phyloP scores from a whole-genome alignment of 2,329 filamentous ascomycete species.

The Penicillium sp. region DNA sequence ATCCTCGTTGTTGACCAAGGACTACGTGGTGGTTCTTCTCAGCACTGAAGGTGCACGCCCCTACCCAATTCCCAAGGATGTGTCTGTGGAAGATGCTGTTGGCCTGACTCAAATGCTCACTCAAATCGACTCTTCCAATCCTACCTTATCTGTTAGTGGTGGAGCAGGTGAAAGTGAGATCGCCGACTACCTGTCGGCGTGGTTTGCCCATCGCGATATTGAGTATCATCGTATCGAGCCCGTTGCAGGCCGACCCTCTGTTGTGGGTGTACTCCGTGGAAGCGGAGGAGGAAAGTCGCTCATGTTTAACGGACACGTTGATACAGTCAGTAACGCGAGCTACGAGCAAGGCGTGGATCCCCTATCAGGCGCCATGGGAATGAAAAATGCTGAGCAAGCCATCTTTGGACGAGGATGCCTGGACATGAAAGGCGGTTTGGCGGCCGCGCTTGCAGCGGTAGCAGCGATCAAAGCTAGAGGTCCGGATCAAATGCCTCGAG shows the following conservation, averaged over 20 bases:
- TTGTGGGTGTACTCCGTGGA: slow-evolving; percentile 52
- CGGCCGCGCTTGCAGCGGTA: slow-evolving; percentile 48
- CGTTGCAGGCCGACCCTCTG: slow-evolving; percentile 49
- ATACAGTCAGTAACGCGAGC: slow-evolving; percentile 52
- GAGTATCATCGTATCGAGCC: slow-evolving; percentile 54
- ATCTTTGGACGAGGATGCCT: slow-evolving; percentile 50
- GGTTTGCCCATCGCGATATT: slow-evolving; percentile 54
- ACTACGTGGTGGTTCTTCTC: slow-evolving; percentile 64
- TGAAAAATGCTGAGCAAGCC: slow-evolving; percentile 33
- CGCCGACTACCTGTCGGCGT: slow-evolving; percentile 50
- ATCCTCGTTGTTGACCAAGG: slow-evolving; percentile 35
- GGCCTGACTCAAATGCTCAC: slow-evolving; percentile 48
- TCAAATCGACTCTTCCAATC: slow-evolving; percentile 53
- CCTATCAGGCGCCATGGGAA: slow-evolving; percentile 42
- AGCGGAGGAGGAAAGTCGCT: slow-evolving; percentile 49
- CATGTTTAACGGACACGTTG: slow-evolving; percentile 57
- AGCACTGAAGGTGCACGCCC: slow-evolving; percentile 64
- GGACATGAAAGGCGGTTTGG: slow-evolving; percentile 57
- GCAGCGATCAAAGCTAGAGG: slow-evolving; percentile 37
- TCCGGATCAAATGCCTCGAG: slow-evolving; percentile 31
- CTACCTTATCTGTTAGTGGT: slow-evolving; percentile 41
- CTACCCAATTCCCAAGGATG: slow-evolving; percentile 49
- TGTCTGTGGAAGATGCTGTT: slow-evolving; percentile 46
- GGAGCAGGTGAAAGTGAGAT: slow-evolving; percentile 51
- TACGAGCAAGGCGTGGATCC: slow-evolving; percentile 46